Evolutionary conservation across 352 stramenopile species (phyloP).

Genomic region (Ophiocytium majus): DNA sequence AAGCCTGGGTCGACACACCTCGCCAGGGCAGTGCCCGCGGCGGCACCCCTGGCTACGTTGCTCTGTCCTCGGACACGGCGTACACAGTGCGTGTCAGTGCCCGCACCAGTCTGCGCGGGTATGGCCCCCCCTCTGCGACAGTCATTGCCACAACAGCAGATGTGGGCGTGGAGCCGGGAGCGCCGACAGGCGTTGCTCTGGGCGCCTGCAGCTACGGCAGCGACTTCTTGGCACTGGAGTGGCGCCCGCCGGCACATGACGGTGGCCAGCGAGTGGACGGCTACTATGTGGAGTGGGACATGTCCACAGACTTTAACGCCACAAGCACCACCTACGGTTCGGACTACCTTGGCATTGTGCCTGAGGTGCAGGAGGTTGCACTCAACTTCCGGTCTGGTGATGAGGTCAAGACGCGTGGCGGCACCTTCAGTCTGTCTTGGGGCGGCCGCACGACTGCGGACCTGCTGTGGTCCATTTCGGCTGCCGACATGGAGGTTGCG

Average conservation of each 20-base stretch:
- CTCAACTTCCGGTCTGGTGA: conserved; percentile 64
- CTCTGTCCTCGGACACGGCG: conserved; percentile 55
- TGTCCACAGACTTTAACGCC: conserved; percentile 72
- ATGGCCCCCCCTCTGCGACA: conserved; percentile 64
- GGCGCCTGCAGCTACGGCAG: conserved; percentile 69
- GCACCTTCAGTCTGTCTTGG: conserved; percentile 86
- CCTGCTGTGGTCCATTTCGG: conserved; percentile 70
- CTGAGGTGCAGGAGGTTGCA: conserved; percentile 81
- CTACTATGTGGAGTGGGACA: conserved; percentile 84
- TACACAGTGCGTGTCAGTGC: conserved; percentile 74
- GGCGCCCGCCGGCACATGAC: conserved; percentile 70
- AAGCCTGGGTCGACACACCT: conserved; percentile 3
- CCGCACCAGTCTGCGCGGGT: conserved; percentile 71
- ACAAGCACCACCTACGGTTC: conserved; percentile 74
- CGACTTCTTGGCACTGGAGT: conserved; percentile 74
- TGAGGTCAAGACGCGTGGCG: conserved; percentile 61
- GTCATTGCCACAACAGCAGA: conserved; percentile 59
- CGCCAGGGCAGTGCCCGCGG: conserved; percentile 12
- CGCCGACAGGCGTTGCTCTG: conserved; percentile 70
- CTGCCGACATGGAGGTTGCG: conserved; percentile 68
- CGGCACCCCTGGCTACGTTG: background rate
- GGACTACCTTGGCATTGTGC: conserved; percentile 74
- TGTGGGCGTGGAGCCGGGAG: conserved; percentile 67
- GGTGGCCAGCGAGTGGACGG: conserved; percentile 77
- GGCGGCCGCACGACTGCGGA: conserved; percentile 70